phyloP scores from a whole-genome alignment of 2,329 filamentous ascomycete species.

The Ceratocystis cacaofunesta region DNA sequence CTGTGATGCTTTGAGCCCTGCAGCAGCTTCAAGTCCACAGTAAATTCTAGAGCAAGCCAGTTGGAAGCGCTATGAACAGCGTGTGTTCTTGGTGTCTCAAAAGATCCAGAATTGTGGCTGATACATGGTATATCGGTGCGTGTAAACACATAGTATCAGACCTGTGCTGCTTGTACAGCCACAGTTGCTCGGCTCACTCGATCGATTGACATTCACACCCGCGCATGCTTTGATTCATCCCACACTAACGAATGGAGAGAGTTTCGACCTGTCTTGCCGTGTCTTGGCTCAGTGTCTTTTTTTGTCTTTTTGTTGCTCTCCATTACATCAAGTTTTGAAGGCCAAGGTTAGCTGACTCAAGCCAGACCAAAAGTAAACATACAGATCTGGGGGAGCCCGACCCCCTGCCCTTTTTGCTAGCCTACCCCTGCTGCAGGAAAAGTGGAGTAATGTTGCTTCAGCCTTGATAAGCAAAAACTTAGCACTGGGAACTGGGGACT shows the following conservation, averaged over 20 bases:
- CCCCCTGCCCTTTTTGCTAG: background rate
- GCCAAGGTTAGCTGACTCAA: background rate
- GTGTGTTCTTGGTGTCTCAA: slow-evolving; percentile 5
- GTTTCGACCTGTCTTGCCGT: background rate
- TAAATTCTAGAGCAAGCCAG: background rate
- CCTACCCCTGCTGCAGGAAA: background rate
- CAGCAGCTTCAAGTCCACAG: background rate
- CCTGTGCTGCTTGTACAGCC: slow-evolving; percentile 3
- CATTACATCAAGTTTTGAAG: background rate
- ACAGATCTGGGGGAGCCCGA: background rate
- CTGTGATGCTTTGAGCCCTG: no score
- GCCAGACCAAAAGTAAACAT: background rate
- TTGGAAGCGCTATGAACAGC: background rate
- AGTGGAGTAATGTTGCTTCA: background rate
- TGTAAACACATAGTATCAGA: background rate
- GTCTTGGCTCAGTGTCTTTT: background rate
- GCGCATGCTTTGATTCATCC: background rate
- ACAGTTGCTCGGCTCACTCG: background rate
- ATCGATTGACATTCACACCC: background rate
- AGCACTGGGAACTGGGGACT: background rate
- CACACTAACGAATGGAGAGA: background rate
- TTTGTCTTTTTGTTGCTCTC: background rate
- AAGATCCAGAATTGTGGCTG: slow-evolving; percentile 7
- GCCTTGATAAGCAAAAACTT: background rate
- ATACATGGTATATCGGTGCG: slow-evolving; percentile 1